Base-by-base conservation (phyloP, 345 rosid species). In the Gossypioides kirkii region DNA sequence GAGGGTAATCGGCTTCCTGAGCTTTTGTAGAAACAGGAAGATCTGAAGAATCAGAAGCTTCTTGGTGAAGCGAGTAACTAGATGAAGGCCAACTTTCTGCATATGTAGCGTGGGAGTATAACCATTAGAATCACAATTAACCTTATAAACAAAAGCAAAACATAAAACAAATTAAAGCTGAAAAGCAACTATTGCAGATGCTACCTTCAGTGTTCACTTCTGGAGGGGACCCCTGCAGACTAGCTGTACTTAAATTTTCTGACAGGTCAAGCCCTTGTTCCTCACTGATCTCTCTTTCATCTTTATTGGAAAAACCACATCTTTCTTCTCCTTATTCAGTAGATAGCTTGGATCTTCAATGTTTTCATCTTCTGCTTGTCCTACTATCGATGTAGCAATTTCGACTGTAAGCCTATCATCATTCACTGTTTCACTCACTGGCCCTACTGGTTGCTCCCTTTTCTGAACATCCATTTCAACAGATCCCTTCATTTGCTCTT, bases 211-310 rank as follows among this genome's bases (percentile, higher is more conserved):
- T 13, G 18, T 38, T 73, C 49, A 46, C n/a, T 36, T 58, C 67
- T 69, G 68, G 22, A 64, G 25, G 8, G 22, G 74, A 71, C 25
- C 70, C 13, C 18, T 25, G 63, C 41, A 61, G 74, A 42, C 62
- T 43, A 47, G 55, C 77, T 55, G 46, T 66, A 53, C 25, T 70
- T 38, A 36, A 55, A 14, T 50, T 46, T 49, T 76, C 82, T 49
- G 54, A 43, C 43, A 58, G 41, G 61, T 78, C 59, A 10, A 69
- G 63, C 10, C 75, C 80, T 55, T 52, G 66, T 69, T 56, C 73
- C 26, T 61, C 76, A 5, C 68, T 75, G 43, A 55, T 74, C 52
- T 77, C 80, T 63, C 71, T 74, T 70, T 75, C 80, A 52, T 76
- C 78, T 65, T 50, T 74, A 68, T 74, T 75, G 2, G 76, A 50